Base-by-base conservation (phyloP, 768 basidiomycete genomes). In the Mycena floridula region DNA sequence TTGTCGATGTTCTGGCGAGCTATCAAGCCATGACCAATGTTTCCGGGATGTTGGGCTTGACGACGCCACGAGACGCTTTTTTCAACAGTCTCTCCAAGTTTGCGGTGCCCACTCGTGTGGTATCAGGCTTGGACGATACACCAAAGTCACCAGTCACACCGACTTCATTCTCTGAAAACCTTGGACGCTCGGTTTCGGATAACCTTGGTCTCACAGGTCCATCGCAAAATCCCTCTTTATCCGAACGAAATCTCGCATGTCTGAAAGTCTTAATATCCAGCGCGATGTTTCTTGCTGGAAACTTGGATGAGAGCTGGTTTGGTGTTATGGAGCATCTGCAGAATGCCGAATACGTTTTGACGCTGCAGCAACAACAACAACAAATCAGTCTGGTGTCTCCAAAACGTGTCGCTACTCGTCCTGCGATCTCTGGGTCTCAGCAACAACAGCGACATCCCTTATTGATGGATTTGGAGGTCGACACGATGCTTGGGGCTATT, bases 271-370 rank as follows among this genome's bases (percentile, higher is more conserved):
- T 93, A 44, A 70, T 96, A 7, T 72, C 78, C 0, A 83, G 84
- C 49, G 82, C 88, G 1, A 65, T 89, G 22, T 88, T 88, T 59
- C 72, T 97, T 7, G 87, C 90, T n/a, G 89, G 88, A 0, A 85
- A 83, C 45, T 74, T 96, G 5, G 91, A 84, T n/a, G 76, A 82
- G 46, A 90, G 86, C 48, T 98, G 95, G 95, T 95, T 89, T 60
- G 75, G 84, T 37, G 77, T 97, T 7, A 69, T 98, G 42, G 94
- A 97, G 56, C 81, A 86, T 1, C 65, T 98, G 20, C 95, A 97
- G 65, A 97, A 93, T 52, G 94, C 95, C 6, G 93, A 95, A 54
- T 92, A 92, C 54, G 88, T 99, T 16, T 69, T 98, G 16, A 79
- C 62, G 79, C 72, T 3, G 65, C 63, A 1, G 62, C 61, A 24